These are phyloP conservation scores for Phytophthora agathidicida DNA, from an alignment of 352 stramenopile species.

Conservation along the genomic window DNA sequence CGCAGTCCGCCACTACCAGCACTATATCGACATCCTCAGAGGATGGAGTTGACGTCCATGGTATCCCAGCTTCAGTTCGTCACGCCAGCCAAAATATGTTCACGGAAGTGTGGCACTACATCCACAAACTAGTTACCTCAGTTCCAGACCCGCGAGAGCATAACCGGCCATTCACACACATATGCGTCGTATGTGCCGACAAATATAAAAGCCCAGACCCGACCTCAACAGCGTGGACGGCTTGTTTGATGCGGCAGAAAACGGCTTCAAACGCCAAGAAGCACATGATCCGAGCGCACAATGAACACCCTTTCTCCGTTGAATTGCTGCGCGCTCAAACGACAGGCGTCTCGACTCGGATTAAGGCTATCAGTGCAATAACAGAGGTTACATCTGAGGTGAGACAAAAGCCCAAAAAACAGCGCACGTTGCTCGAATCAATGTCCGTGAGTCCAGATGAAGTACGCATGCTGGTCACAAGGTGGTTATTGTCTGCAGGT, in stretches of 20 bases:
- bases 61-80: neutral
- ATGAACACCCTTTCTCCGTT: neutral
- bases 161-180: neutral
- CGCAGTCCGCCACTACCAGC: too few relatives aligned
- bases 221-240: neutral
- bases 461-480: neutral
- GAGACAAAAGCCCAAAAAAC: too few relatives aligned
- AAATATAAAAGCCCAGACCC: too few relatives aligned
- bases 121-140: neutral
- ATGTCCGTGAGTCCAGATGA: neutral
- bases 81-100: neutral
- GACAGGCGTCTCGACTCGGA: neutral
- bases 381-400: too few relatives aligned
- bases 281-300: neutral
- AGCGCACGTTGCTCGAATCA: neutral
- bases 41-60: neutral
- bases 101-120: neutral
- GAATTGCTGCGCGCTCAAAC: neutral
- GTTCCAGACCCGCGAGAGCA: neutral
- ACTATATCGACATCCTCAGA: too few relatives aligned
- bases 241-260: neutral
- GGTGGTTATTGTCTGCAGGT: neutral
- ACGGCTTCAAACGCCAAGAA: neutral
- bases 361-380: neutral
- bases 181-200: neutral